phyloP scores from a whole-genome alignment of 371 early-diverging fungal species.

The Actinomortierella ambigua region DNA sequence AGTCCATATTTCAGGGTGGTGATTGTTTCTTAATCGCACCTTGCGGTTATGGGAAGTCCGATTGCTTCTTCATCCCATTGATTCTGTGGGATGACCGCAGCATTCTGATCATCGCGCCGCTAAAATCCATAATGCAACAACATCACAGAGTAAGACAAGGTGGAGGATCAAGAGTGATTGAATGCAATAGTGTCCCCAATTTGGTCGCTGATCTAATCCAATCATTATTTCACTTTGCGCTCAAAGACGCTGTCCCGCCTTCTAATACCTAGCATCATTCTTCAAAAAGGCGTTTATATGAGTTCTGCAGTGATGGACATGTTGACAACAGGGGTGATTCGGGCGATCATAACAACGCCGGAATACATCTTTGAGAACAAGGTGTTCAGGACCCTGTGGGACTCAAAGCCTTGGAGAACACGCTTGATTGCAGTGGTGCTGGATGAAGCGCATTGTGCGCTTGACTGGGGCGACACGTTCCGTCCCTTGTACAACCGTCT shows the following conservation, averaged over 20 bases:
- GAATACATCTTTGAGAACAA: too few relatives aligned
- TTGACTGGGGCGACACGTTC: conserved; percentile 10
- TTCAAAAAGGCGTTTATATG: too few relatives aligned
- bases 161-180: too few relatives aligned
- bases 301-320: too few relatives aligned
- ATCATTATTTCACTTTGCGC: too few relatives aligned
- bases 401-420: neutral
- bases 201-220: too few relatives aligned
- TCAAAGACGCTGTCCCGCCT: too few relatives aligned
- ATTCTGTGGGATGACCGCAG: neutral
- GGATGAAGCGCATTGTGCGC: conserved; percentile 25
- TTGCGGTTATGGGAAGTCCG: conserved; percentile 6
- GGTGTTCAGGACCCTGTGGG: too few relatives aligned
- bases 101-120: conserved; percentile 2
- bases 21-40: conserved; percentile 2
- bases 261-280: too few relatives aligned
- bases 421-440: conserved; percentile 7
- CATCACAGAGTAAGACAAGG: conserved; percentile 4
- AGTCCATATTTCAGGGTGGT: neutral
- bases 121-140: conserved; percentile 2
- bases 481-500: conserved; percentile 2
- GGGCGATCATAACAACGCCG: too few relatives aligned
- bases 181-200: too few relatives aligned
- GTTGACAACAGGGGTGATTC: too few relatives aligned
- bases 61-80: conserved; percentile 3